Evolutionary conservation across 257 asterid species (phyloP).

Genomic region (Solanum ossicruentum): DNA sequence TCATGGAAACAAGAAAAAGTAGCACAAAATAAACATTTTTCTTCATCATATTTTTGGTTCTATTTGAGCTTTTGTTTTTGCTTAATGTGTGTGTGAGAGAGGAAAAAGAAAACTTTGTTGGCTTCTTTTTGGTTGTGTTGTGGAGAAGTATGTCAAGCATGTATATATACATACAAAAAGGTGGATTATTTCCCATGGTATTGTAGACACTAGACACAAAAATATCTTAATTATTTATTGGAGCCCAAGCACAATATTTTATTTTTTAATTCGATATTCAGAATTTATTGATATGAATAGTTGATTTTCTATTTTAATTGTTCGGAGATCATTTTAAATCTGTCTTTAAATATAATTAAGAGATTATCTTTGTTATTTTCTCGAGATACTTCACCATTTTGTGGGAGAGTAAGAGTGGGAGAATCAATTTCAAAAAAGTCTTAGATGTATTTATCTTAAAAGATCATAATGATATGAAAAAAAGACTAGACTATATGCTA

Average conservation of each 20-base stretch:
- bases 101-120: background rate
- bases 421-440: too few relatives aligned
- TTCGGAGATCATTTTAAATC: background rate
- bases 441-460: too few relatives aligned
- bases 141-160: background rate
- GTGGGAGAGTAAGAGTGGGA: background rate
- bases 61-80: background rate
- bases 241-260: background rate
- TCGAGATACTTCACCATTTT: background rate
- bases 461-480: background rate
- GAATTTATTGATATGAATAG: background rate
- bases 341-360: background rate
- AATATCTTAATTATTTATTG: background rate
- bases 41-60: background rate
- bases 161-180: background rate
- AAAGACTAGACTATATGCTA: background rate
- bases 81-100: background rate
- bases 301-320: background rate
- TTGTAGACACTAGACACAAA: background rate
- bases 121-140: background rate
- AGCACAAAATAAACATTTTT: background rate
- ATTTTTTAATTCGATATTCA: background rate
- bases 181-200: background rate
- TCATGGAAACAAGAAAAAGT: background rate
- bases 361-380: background rate